Conservation (phyloP, 306 rosid species). For the Gleditsia sinensis region DNA sequence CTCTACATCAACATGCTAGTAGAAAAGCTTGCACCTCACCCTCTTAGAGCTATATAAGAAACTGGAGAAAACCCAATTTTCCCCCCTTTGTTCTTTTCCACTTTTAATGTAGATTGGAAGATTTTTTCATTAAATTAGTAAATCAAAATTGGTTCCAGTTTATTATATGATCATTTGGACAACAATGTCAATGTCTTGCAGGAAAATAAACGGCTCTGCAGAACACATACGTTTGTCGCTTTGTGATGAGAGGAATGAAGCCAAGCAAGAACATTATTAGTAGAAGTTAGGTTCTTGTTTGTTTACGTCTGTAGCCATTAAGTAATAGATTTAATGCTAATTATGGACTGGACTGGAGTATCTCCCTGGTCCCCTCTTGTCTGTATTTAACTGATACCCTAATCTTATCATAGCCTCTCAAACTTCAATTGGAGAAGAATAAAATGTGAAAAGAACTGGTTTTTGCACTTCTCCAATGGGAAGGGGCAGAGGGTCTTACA, state of each 20-base stretch:
- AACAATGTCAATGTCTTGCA: constrained; percentile 29
- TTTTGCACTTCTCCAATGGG: no score
- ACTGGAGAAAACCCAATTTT: neutral
- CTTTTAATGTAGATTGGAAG: neutral
- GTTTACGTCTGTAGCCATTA: no score
- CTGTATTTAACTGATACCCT: constrained; percentile 11
- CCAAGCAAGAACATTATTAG: constrained; percentile 11
- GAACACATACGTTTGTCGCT: constrained; percentile 32
- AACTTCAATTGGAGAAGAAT: neutral
- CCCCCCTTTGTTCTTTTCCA: constrained; percentile 7
- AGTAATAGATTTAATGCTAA: neutral
- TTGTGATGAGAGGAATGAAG: constrained; percentile 6
- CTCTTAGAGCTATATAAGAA: neutral
- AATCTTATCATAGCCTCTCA: neutral
- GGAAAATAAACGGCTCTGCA: neutral
- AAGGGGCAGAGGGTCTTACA: no score
- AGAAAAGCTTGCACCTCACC: no score
- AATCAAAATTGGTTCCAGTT: constrained; percentile 18
- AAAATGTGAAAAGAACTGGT: no score
- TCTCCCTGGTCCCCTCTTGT: constrained; percentile 25
- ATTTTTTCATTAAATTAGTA: constrained; percentile 5
- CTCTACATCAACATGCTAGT: neutral
- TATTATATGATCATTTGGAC: constrained; percentile 33
- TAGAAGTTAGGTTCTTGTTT: constrained; percentile 11
- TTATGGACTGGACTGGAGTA: constrained; percentile 12